Base-by-base conservation (phyloP, 1,284 basidiomycete genomes). In the Boletellus deceptivus region DNA sequence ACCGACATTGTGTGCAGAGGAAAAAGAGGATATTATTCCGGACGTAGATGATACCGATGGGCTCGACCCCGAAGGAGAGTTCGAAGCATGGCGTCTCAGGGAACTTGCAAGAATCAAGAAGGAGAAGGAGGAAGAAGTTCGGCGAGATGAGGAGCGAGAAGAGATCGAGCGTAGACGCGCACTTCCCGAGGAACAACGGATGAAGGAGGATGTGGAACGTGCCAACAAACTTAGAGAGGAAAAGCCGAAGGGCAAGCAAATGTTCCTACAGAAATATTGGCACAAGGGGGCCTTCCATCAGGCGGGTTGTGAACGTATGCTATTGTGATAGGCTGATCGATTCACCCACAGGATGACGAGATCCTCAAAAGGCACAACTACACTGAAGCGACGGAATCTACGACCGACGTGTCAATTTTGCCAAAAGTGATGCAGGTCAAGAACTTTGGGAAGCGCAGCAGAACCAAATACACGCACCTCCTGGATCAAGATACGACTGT, bases 281-380 rank as follows among this genome's bases (percentile, higher is more conserved):
- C 97, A 99, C 76, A 98, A 98, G 73, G 97, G 97, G 62, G 95
- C 94, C 53, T 99, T 99, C 78, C 94, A 97, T 71, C 92, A 91
- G 79, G 92, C 89, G 53, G 22, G 75, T 68, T 42, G 16, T n/a
- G 25, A 37, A 31, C 9, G 14, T 5, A 46, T 33, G 45, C 41
- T 39, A 16, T 31, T 33, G 25, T 27, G 31, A 52, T 22, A 17
- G 18, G 37, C 31, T 69, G 43, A 68, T 39, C 18, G 17, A 16
- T 40, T 6, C 31, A 24, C 48, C 43, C 55, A 29, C 64, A 93
- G 86, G 96, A 98, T 70, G 83, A 86, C 59, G 93, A 98, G 46
- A 84, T 99, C 56, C 82, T 98, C 60, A 81, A 80, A 62, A 75
- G 76, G 52, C 87, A 89, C 67, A 94, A 99, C 71, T 98, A 78